Base-by-base conservation (phyloP, 805 yeast species). In the Starmerella stigmatis region DNA sequence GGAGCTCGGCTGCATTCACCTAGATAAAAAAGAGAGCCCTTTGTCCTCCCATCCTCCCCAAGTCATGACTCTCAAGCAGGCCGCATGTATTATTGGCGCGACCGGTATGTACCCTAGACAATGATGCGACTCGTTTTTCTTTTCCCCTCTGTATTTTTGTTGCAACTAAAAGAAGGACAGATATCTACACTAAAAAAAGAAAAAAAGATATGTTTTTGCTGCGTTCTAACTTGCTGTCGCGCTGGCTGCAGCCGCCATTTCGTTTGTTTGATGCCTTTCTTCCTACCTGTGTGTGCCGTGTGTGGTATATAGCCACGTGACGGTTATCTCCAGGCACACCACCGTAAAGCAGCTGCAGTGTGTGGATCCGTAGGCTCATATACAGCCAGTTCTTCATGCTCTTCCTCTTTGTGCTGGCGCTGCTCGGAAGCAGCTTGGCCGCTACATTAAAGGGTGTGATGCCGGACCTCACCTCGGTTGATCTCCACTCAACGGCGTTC, bases 1-100 rank as follows among this genome's bases (percentile, higher is more conserved):
- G 74, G 67, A 81, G 94, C 70, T 78, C 86, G 48, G 73, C 80
- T 44, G 66, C 66, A 30, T 61, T 61, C 47, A 32, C 36, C 19
- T 19, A 35, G 38, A 20, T 30, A 36, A 36, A 28, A 36, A 23
- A 21, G 30, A 25, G 40, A 16, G 30, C 15, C 20, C 12, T 32
- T 10, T 19, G 5, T 9, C n/a, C n/a, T n/a, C n/a, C n/a, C n/a
- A n/a, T n/a, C n/a, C n/a, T n/a, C n/a, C n/a, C n/a, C n/a, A n/a
- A n/a, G n/a, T n/a, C 4, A 33, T 22, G 37, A 33, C 37, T 33
- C 35, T 32, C 35, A 16, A 33, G 22, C n/a, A 9, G 13, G 27
- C 26, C 37, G 27, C 22, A 33, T 22, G 26, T 33, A 33, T 21
- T 20, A n/a, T n/a, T n/a, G n/a, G n/a, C n/a, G n/a, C n/a, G n/a